A percentile compares a stretch with the other conserved stretches of the same genome.
These are phyloP conservation scores for Tuctoria greenei DNA, from an alignment of 176 grass and related monocot species.

Conservation along the genomic window DNA sequence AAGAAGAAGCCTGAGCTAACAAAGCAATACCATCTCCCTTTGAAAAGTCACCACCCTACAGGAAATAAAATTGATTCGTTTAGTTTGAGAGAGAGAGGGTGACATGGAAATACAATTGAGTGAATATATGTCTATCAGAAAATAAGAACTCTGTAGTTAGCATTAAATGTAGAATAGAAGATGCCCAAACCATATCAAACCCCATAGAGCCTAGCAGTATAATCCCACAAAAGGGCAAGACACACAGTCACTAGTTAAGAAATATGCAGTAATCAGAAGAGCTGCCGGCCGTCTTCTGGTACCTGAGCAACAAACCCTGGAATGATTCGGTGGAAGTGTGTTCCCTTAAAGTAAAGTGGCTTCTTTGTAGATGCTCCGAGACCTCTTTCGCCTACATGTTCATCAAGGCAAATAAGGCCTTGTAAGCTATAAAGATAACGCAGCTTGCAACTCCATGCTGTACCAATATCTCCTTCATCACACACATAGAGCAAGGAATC, in stretches of 20 bases:
- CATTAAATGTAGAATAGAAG: background rate
- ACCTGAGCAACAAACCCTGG: conserved; percentile 77
- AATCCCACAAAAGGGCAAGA: conserved; percentile 22
- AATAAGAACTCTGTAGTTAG: background rate
- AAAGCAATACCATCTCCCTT: conserved; percentile 85
- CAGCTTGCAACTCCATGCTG: conserved; percentile 14
- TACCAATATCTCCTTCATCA: background rate
- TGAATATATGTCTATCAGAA: background rate
- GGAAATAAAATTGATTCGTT: conserved; percentile 27
- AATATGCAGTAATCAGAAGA: conserved; percentile 9
- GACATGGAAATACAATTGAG: background rate
- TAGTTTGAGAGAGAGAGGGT: background rate
- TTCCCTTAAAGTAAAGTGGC: conserved; percentile 66
- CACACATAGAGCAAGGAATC: background rate
- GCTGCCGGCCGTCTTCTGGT: conserved; percentile 18
- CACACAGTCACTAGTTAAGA: conserved; percentile 17
- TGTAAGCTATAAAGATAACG: conserved; percentile 13
- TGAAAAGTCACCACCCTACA: conserved; percentile 81
- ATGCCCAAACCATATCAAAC: background rate
- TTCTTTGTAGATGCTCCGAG: conserved; percentile 56
- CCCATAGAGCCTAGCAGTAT: background rate
- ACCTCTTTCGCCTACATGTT: conserved; percentile 54
- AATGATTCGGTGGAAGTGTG: conserved; percentile 65
- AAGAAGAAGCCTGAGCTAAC: conserved; percentile 79
- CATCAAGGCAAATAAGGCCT: conserved; percentile 10